Base-by-base conservation (phyloP, 257 asterid genomes). In the Catharanthus roseus region DNA sequence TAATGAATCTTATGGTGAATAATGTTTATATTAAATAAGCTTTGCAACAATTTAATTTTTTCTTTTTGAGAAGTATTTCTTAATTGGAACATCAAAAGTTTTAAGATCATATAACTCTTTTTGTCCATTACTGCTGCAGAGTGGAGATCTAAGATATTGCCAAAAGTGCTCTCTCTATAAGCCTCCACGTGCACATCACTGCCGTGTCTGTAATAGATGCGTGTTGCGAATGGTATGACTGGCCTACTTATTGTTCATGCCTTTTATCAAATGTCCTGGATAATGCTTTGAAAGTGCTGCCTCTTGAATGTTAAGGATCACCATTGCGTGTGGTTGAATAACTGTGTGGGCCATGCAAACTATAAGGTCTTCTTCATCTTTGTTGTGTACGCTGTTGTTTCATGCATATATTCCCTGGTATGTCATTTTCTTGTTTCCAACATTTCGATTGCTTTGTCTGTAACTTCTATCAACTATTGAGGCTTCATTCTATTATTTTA, bases 161-260 rank as follows among this genome's bases (percentile, higher is more conserved):
- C 96, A 93, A 65, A 93, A 93, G 85, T 93, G 97, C 74, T 79
- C 86, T 19, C 89, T 80, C 77, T 77, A 89, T 77, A 93, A 93
- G 89, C 97, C 98, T 63, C 96, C 97, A 23, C 90, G 97, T 29
- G 92, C 98, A 41, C 97, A 93, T 78, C 98, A 93, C 77, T 93
- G 98, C 73, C 95, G 96, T 74, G 75, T 89, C 62, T 93, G 97
- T 67, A 91, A 91, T 68, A 85, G 89, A 81, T 93, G 98, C 79
- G 95, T 93, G 77, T 73, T 93, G 82, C 85, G 95, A 78, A 93
- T 91, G 98, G 98, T 91, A 90, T 67, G 88, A 57, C 65, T 62
- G 65, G 61, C 78, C 58, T 82, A 72, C 76, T 82, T 75, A 65
- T 75, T 68, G n/a, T 78, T 68, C 65, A 33, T 65, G 13, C 75